Conservation (phyloP, 2,329 filamentous ascomycete genomes). For the Colletotrichum higginsianum region DNA sequence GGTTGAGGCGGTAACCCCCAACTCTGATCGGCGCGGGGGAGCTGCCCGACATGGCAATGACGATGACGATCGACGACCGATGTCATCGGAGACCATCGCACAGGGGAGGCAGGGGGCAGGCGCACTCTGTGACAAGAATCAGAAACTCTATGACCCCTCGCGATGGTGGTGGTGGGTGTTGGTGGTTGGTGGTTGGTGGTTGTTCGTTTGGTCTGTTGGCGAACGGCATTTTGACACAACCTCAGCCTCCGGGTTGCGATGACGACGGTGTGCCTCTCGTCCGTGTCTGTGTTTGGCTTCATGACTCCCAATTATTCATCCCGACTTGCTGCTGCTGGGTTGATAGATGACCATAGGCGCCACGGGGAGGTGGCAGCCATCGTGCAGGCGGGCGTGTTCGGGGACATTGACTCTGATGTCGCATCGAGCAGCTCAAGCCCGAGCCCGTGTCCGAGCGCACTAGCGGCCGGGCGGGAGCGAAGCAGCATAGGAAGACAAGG, state of each 20-base stretch:
- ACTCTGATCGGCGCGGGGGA: constrained; percentile 24
- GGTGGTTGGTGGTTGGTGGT: background rate
- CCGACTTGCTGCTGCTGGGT: background rate
- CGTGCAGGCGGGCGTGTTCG: constrained; percentile 14
- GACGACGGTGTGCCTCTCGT: constrained; percentile 15
- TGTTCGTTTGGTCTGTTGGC: constrained; percentile 17
- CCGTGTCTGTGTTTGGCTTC: background rate
- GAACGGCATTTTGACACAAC: constrained; percentile 2
- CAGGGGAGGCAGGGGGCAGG: constrained; percentile 31
- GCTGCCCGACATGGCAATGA: constrained; percentile 22
- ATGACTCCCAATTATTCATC: background rate
- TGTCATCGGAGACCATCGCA: constrained; percentile 31
- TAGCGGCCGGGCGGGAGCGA: background rate
- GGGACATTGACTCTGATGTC: background rate
- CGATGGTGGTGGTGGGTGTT: background rate
- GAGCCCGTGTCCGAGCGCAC: background rate
- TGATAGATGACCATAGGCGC: background rate
- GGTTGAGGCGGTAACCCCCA: constrained; percentile 6
- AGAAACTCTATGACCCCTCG: constrained; percentile 25
- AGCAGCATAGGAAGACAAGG: background rate
- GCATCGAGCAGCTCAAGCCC: constrained; percentile 5
- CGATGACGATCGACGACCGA: constrained; percentile 28
- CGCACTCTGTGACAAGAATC: constrained; percentile 23
- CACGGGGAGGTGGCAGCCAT: constrained; percentile 12
- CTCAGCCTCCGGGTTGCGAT: constrained; percentile 13